A percentile compares a stretch with the other conserved stretches of the same genome.
phyloP scores from a whole-genome alignment of 169 alveolate species.

The Plasmodium gallinaceum region DNA sequence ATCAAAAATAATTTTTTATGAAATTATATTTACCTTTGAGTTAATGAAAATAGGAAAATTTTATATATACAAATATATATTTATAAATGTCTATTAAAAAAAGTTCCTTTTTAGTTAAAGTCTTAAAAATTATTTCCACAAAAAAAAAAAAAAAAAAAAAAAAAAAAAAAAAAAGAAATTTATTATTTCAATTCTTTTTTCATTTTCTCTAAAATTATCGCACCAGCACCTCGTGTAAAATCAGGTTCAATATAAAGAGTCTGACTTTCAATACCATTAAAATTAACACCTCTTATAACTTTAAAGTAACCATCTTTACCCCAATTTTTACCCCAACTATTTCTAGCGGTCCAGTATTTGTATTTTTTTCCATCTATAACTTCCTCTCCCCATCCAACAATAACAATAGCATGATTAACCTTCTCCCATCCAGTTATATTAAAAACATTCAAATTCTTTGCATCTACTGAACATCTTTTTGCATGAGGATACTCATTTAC shows the following conservation, averaged over 20 bases:
- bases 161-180: background rate
- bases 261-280: conserved; percentile 90
- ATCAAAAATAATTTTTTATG: too few species aligned
- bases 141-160: background rate
- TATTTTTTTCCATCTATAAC: conserved; percentile 68
- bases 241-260: conserved; percentile 92
- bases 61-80: too few species aligned
- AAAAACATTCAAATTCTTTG: conserved; percentile 2
- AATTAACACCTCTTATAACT: conserved; percentile 86
- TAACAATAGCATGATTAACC: conserved; percentile 92
- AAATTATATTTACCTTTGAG: too few species aligned
- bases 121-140: too few species aligned
- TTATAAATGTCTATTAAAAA: too few species aligned
- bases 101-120: too few species aligned
- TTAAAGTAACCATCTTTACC: conserved; percentile 88
- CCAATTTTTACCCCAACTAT: conserved; percentile 90
- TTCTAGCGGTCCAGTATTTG: conserved; percentile 90
- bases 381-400: conserved; percentile 94
- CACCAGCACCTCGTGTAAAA: conserved; percentile 86
- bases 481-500: conserved; percentile 63
- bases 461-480: conserved; percentile 33
- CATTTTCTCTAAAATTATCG: conserved; percentile 35
- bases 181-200: background rate
- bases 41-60: too few species aligned
- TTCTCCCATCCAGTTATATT: conserved; percentile 89